Percentiles rank a stretch among this genome's conserved stretches.
These are phyloP conservation scores for Myxozyma vanderwaltii DNA, from an alignment of 805 yeast species.

Conservation along the genomic window DNA sequence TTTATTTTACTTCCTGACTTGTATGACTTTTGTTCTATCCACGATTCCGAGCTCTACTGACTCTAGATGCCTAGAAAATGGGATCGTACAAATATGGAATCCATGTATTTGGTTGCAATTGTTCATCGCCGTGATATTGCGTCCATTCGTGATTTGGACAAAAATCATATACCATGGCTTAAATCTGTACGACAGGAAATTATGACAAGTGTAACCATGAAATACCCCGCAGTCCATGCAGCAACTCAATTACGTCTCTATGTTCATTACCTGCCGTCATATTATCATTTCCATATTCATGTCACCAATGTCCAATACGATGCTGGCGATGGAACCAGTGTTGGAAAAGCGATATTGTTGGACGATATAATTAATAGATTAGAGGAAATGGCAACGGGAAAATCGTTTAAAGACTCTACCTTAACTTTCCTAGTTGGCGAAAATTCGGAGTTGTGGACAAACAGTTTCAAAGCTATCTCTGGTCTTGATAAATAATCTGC, in stretches of 20 bases:
- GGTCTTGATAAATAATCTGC: not conserved
- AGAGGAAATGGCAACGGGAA: slow-evolving; percentile 50
- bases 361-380: slow-evolving; percentile 81
- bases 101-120: slow-evolving; percentile 77
- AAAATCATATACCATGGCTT: slow-evolving; percentile 62
- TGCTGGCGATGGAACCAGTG: slow-evolving; percentile 68
- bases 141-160: slow-evolving; percentile 72
- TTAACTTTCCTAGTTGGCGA: slow-evolving; percentile 73
- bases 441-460: slow-evolving; percentile 70
- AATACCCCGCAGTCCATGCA: slow-evolving; percentile 48
- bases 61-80: slow-evolving; percentile 55
- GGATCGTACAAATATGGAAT: slow-evolving; percentile 72
- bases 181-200: slow-evolving; percentile 51
- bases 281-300: slow-evolving; percentile 93
- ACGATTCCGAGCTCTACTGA: not conserved
- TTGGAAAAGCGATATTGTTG: slow-evolving; percentile 78
- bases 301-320: slow-evolving; percentile 71
- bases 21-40: slow-evolving; percentile 40
- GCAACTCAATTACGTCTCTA: slow-evolving; percentile 69
- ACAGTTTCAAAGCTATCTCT: slow-evolving; percentile 18
- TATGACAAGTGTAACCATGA: slow-evolving; percentile 49
- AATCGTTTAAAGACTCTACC: slow-evolving; percentile 59
- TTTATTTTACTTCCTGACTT: slow-evolving; percentile 87
- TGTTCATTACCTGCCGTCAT: slow-evolving; percentile 91
- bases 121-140: slow-evolving; percentile 68